A percentile compares a stretch with the other conserved stretches of the same genome.
phyloP scores from a whole-genome alignment of 306 rosid genomes.

The Cucumis sativus region Cucumber_9930_V3 NC_026658.2:14347001-14347500 shows the following conservation, averaged over 20 bases:
- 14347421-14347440: too few relatives aligned
- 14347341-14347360: neutral
- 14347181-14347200: conserved; percentile 42
- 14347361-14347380: neutral
- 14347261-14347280: conserved; percentile 20
- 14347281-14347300: neutral
- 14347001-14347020: neutral
- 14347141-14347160: conserved; percentile 37
- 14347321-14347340: neutral
- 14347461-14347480: too few relatives aligned
- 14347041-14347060: neutral
- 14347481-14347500: too few relatives aligned
- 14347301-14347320: neutral
- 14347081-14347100: conserved; percentile 42
- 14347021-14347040: neutral
- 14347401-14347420: neutral
- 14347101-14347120: conserved; percentile 48
- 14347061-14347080: neutral
- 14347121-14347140: conserved; percentile 53
- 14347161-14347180: conserved; percentile 64
- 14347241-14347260: conserved; percentile 90
- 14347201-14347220: conserved; percentile 52
- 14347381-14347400: too few relatives aligned
- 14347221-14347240: conserved; percentile 38
- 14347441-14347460: too few relatives aligned